Conservation (phyloP, 495 filamentous ascomycete genomes). For the Penicillium cosmopolitanum region DNA sequence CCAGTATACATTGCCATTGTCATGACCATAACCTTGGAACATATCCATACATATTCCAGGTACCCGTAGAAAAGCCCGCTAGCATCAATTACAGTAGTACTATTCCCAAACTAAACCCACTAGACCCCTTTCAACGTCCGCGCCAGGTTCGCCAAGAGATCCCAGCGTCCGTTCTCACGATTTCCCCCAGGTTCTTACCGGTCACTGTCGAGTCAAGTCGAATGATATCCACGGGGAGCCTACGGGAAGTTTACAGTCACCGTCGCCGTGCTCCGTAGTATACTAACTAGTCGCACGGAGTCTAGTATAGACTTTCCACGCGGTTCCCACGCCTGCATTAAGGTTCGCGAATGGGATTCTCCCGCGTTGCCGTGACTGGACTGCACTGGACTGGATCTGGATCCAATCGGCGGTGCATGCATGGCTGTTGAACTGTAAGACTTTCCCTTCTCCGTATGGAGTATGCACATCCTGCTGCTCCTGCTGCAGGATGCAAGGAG, state of each 20-base stretch:
- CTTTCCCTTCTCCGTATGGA: too few species aligned
- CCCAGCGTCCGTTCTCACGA: slow-evolving; percentile 26
- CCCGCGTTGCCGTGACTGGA: slow-evolving; percentile 7
- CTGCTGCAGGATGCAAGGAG: slow-evolving; percentile 23
- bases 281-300: not conserved
- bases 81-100: slow-evolving; percentile 12
- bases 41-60: not conserved
- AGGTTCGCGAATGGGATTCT: slow-evolving; percentile 11
- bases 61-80: not conserved
- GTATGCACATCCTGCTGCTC: not conserved
- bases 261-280: too few species aligned
- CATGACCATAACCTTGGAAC: too few species aligned
- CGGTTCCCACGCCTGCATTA: slow-evolving; percentile 27
- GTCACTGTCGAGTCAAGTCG: not conserved
- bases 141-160: slow-evolving; percentile 30
- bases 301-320: slow-evolving; percentile 10
- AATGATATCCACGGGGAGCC: not conserved
- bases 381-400: not conserved
- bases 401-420: not conserved
- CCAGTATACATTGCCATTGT: too few species aligned
- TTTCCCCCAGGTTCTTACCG: slow-evolving; percentile 30
- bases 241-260: too few species aligned
- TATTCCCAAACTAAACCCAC: slow-evolving; percentile 7
- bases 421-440: not conserved
- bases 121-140: slow-evolving; percentile 11